Evolutionary conservation across 371 early-diverging fungal species (phyloP), one percentile per base, ranked within the genome.

Genomic region (Rhizopus microsporus): DNA sequence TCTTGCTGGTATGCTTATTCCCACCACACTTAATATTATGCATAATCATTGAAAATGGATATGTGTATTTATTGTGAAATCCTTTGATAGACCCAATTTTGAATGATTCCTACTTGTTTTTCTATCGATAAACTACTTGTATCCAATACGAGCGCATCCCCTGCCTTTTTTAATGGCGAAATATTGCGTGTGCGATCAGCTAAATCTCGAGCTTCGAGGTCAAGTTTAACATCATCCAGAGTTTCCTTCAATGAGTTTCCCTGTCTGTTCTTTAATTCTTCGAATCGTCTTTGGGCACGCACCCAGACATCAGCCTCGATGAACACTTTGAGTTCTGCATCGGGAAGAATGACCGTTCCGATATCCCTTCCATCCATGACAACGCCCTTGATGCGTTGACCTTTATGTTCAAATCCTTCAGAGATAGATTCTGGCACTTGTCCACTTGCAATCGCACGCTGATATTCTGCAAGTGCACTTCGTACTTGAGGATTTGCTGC

Each of bases 361-460:
- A 96, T 94, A 74, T 97, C 98, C 5, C 98, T 74, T 7, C 98
- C 98, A 69, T 97, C 98, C 88, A 96, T 92, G 7, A 97, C 92
- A 15, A 95, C 71, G 17, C 94, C 93, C 4, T 63, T 60, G 3
- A 77, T 53, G 0, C 57, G 45, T 16, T 63, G 57, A 2, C 53
- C 50, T 4, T 64, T 33, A 8, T 42, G 46, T 16, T 51, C 33
- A 43, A 71, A 74, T 3, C 73, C 64, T 7, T 59, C 47, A 6
- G 65, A 69, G 8, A 47, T 15, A 9, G 56, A 62, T 0, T 64
- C 65, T 9, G 65, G 55, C 1, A 53, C 48, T 12, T 63, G 62
- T 10, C 68, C 72, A 40, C 31, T 59, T 2, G 68, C 69, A 62
- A 74, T 65, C 0, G 29, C 63, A 0, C 87, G 79, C 60, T 93